A percentile compares a stretch with the other conserved stretches of the same genome.
phyloP scores from a whole-genome alignment of 768 basidiomycete genomes.

The Pisolithus tinctorius region DNA sequence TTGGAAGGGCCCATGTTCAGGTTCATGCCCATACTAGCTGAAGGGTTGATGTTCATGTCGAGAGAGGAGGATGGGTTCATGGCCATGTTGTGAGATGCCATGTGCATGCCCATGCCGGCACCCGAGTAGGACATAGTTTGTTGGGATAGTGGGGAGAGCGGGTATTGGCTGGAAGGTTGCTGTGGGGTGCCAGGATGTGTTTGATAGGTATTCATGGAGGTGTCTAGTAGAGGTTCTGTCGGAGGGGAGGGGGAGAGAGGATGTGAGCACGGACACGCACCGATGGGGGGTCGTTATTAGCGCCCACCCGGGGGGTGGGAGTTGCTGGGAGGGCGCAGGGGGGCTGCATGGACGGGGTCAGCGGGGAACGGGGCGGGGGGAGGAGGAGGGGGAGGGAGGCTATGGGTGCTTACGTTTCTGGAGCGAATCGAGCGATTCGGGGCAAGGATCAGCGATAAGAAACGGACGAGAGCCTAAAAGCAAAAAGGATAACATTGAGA shows the following conservation, averaged over 20 bases:
- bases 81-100: slow-evolving; percentile 7
- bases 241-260: neutral
- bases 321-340: neutral
- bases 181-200: slow-evolving; percentile 10
- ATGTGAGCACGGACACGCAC: neutral
- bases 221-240: neutral
- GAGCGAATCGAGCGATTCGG: slow-evolving; percentile 7
- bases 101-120: slow-evolving; percentile 5
- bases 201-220: slow-evolving; percentile 8
- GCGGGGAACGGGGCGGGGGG: neutral
- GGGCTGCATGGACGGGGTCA: neutral
- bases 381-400: neutral
- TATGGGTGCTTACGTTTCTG: slow-evolving; percentile 10
- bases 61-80: neutral
- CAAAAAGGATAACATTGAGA: slow-evolving; percentile 7
- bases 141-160: slow-evolving; percentile 9
- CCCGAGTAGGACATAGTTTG: slow-evolving; percentile 14
- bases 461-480: slow-evolving; percentile 6
- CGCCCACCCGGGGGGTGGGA: slow-evolving; percentile 6
- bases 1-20: slow-evolving; percentile 5
- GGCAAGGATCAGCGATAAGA: slow-evolving; percentile 13
- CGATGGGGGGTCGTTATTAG: slow-evolving; percentile 6
- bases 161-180: slow-evolving; percentile 17
- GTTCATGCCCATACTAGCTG: neutral
- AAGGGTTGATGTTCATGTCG: slow-evolving; percentile 2